phyloP scores from a whole-genome alignment of 805 yeast species.

The Huiozyma naganishii region DNA sequence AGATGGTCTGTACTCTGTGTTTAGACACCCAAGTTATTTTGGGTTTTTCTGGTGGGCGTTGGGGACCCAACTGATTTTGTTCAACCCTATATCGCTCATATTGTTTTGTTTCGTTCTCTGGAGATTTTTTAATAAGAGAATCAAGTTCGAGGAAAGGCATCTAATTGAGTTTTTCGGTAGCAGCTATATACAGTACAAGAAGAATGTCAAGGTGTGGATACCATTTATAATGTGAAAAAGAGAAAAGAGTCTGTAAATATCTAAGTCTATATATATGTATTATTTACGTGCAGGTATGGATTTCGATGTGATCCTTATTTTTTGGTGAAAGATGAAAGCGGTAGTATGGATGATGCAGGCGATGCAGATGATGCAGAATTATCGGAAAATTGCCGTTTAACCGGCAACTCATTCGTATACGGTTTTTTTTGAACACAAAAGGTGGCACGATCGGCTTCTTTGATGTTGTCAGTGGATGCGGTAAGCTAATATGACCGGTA shows the following conservation, averaged over 20 bases:
- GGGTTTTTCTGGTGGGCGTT: conserved; percentile 93
- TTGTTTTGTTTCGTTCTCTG: conserved; percentile 50
- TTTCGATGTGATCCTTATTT: neutral
- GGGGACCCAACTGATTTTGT: conserved; percentile 65
- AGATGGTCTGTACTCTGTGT: conserved; percentile 51
- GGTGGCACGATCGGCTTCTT: too few species aligned
- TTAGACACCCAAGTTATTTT: conserved; percentile 83
- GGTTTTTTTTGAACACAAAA: neutral
- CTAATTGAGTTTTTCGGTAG: conserved; percentile 61
- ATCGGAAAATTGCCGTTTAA: too few species aligned
- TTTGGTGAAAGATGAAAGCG: neutral
- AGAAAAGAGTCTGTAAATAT: too few species aligned
- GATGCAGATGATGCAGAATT: too few species aligned
- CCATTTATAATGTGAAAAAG: conserved; percentile 40
- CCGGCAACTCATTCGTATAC: too few species aligned
- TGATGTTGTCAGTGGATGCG: neutral
- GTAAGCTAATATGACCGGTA: neutral
- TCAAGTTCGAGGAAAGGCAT: conserved; percentile 57
- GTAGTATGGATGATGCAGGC: neutral
- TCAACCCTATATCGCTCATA: conserved; percentile 50
- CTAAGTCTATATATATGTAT: too few species aligned
- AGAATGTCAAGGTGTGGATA: conserved; percentile 43
- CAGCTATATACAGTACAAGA: conserved; percentile 46
- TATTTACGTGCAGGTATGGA: neutral
- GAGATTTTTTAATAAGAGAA: conserved; percentile 59